Evolutionary conservation across 441 rosid genomes (phyloP), one percentile per base, ranked within the genome.

Genomic region (Lepidium campestre): DNA sequence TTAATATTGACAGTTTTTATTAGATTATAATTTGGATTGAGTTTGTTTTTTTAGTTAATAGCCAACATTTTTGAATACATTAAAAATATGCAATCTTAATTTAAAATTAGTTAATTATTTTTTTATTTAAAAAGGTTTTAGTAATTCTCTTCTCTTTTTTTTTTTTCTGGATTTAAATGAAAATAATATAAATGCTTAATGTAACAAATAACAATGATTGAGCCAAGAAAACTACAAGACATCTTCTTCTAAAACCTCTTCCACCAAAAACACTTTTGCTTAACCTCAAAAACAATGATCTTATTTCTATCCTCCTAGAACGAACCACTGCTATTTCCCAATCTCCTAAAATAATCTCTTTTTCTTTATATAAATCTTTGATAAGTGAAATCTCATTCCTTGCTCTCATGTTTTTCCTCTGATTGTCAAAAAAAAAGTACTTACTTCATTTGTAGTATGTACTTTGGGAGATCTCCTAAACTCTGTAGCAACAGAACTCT

Each of bases 401-500:
- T 56, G 18, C 42, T 18, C 57, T 47, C 23, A 5, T 10, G 32
- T 27, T 57, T 48, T 57, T n/a, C 10, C 41, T 62, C 57, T 36
- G 27, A 49, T 22, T 47, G 53, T 54, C 44, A 62, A 70, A 71
- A 68, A 61, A 56, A 42, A 17, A 42, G 61, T 64, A 72, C 72
- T 59, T 66, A 36, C 72, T 60, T 67, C 47, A 18, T 67, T 60
- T 37, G 68, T 54, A 52, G 61, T 72, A 13, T 49, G 76, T 65
- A 72, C 71, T 72, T 31, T 29, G n/a, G 17, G 60, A 65, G 67
- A 65, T 27, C 49, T 50, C 36, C 62, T 25, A 65, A 35, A 19
- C 37, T 63, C 37, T 63, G 54, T 63, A 67, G 35, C 47, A 45
- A 47, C 47, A 36, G 5, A 66, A n/a, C 46, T 67, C 37, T 19